Percentiles rank a stretch among this genome's conserved stretches.
Evolutionary conservation across 1,139 yeast species (phyloP).

Genomic region (Hemisphaericaspora lyxosophila): DNA sequence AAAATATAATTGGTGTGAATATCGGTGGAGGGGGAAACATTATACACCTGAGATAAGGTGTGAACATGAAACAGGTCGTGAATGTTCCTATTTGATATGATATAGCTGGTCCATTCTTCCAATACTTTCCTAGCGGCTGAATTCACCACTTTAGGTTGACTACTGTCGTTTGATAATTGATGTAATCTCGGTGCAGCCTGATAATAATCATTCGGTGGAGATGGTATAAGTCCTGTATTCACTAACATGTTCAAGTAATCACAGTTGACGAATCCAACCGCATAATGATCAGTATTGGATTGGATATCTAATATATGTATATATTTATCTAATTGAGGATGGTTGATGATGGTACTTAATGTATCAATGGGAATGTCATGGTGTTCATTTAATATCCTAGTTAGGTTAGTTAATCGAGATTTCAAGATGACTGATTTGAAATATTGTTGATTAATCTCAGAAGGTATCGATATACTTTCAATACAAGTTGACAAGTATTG

Average conservation of each 20-base stretch:
- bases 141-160: neutral
- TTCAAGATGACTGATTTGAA: neutral
- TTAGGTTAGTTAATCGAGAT: neutral
- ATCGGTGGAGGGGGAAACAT: constrained; percentile 3
- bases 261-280: constrained; percentile 1
- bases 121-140: constrained; percentile 3
- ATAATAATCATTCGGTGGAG: constrained; percentile 1
- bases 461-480: neutral
- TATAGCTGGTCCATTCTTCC: constrained; percentile 4
- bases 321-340: constrained; percentile 4
- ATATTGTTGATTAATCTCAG: constrained; percentile 1
- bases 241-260: constrained; percentile 4
- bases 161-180: neutral
- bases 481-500: neutral
- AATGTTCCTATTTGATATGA: constrained; percentile 3
- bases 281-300: neutral
- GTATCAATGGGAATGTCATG: neutral
- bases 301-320: constrained; percentile 3
- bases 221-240: constrained; percentile 2
- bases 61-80: neutral
- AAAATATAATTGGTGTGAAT: constrained; percentile 2
- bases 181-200: constrained; percentile 1
- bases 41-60: neutral
- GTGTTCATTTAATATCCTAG: constrained; percentile 1
- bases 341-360: constrained; percentile 1